A percentile compares a stretch with the other conserved stretches of the same genome.
Conservation (phyloP, 345 rosid species). For the Melaleuca quinquenervia region DNA sequence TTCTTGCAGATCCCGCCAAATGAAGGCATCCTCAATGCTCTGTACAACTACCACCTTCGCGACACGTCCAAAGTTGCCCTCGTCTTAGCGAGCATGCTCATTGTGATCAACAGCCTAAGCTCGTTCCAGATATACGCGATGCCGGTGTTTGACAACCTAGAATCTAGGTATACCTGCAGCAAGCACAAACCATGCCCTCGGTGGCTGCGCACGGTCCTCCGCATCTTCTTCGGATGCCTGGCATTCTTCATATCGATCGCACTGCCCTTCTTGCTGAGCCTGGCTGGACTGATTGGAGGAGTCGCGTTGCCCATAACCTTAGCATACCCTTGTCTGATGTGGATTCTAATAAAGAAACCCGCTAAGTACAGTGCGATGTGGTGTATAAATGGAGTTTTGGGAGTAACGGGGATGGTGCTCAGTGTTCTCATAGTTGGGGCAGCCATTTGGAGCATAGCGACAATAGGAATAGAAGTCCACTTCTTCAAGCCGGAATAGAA, state of each 20-base stretch:
- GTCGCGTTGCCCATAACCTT: constrained; percentile 38
- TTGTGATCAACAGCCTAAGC: constrained; percentile 43
- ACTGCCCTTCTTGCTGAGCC: constrained; percentile 40
- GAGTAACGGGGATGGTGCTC: constrained; percentile 28
- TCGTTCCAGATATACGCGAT: constrained; percentile 54
- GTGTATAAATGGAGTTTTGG: constrained; percentile 30
- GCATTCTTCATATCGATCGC: constrained; percentile 40
- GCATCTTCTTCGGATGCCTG: constrained; percentile 34
- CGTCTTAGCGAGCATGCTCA: constrained; percentile 27
- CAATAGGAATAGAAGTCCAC: constrained; percentile 30
- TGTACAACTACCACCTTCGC: constrained; percentile 19
- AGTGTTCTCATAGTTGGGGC: constrained; percentile 20
- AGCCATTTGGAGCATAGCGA: constrained; percentile 39
- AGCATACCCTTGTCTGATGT: constrained; percentile 51
- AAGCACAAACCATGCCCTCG: constrained; percentile 33
- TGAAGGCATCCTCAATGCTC: constrained; percentile 31
- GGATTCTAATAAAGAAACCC: constrained; percentile 42
- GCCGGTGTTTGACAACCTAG: constrained; percentile 53
- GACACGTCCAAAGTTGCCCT: constrained; percentile 22
- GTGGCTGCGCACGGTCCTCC: constrained; percentile 33
- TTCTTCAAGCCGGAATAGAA: constrained; percentile 36
- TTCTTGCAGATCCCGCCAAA: constrained; percentile 21
- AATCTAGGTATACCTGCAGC: constrained; percentile 32
- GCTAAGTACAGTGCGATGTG: constrained; percentile 8
- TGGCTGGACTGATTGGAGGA: constrained; percentile 53